A percentile compares a stretch with the other conserved stretches of the same genome.
These are phyloP conservation scores for Pseudozyma hubeiensis DNA, from an alignment of 1,284 basidiomycete genomes.

Conservation along the genomic window DNA sequence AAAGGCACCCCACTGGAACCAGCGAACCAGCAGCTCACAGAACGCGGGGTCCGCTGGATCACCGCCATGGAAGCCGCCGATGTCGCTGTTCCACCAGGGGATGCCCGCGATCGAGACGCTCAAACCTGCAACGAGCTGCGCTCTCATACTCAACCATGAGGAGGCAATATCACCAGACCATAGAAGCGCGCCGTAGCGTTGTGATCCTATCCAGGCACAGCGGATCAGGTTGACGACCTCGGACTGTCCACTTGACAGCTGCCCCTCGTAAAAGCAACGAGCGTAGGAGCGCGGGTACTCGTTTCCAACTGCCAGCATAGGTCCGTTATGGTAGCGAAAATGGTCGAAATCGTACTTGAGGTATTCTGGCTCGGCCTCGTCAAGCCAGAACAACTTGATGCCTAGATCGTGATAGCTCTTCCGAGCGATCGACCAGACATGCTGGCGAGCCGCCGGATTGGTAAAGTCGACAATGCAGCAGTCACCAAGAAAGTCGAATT, in stretches of 20 bases:
- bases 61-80: slow-evolving; percentile 43
- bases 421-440: slow-evolving; percentile 24
- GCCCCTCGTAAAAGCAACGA: slow-evolving; percentile 32
- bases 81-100: slow-evolving; percentile 40
- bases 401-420: slow-evolving; percentile 26
- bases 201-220: slow-evolving; percentile 32
- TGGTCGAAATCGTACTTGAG: slow-evolving; percentile 31
- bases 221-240: slow-evolving; percentile 27
- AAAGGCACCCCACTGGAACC: slow-evolving; percentile 44
- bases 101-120: slow-evolving; percentile 25
- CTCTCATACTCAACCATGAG: slow-evolving; percentile 25
- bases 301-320: slow-evolving; percentile 26
- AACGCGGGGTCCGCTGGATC: slow-evolving; percentile 25
- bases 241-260: slow-evolving; percentile 12
- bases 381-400: slow-evolving; percentile 36
- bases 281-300: slow-evolving; percentile 31
- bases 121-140: slow-evolving; percentile 25
- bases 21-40: slow-evolving; percentile 26
- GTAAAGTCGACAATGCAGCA: slow-evolving; percentile 31
- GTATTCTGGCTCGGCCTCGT: slow-evolving; percentile 39
- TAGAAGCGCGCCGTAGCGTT: slow-evolving; percentile 29
- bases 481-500: slow-evolving; percentile 25
- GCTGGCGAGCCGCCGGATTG: slow-evolving; percentile 11
- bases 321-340: slow-evolving; percentile 27
- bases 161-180: slow-evolving; percentile 39